Conservation (phyloP, 257 asterid genomes). For the Solanum chmielewskii region DNA sequence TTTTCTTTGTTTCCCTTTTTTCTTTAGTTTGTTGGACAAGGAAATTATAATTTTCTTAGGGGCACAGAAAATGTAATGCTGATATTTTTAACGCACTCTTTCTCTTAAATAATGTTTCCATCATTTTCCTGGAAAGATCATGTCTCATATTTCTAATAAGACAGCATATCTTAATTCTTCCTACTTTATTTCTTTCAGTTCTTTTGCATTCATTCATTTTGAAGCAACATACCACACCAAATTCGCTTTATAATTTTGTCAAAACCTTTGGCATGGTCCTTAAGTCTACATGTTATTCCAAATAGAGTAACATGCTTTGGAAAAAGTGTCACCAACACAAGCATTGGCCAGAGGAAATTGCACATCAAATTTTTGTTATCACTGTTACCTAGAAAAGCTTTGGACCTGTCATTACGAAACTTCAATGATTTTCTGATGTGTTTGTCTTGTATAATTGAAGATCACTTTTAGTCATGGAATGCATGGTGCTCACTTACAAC, state of each 20-base stretch:
- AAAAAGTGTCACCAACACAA: background rate
- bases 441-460: background rate
- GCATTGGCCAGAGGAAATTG: background rate
- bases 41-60: background rate
- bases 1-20: background rate
- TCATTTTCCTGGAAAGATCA: background rate
- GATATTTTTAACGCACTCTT: background rate
- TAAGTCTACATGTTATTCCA: background rate
- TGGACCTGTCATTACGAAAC: background rate
- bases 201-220: background rate
- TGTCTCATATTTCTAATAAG: background rate
- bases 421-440: background rate
- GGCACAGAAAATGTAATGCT: background rate
- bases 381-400: background rate
- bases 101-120: background rate
- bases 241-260: background rate
- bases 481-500: background rate
- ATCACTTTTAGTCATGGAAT: background rate
- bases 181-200: background rate
- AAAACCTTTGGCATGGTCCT: background rate
- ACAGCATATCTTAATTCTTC: background rate
- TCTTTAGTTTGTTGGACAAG: background rate
- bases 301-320: background rate
- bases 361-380: background rate
- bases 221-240: background rate